Base-by-base conservation (phyloP, 805 yeast genomes). In the Sugiyamaella qingdaonensis region DNA sequence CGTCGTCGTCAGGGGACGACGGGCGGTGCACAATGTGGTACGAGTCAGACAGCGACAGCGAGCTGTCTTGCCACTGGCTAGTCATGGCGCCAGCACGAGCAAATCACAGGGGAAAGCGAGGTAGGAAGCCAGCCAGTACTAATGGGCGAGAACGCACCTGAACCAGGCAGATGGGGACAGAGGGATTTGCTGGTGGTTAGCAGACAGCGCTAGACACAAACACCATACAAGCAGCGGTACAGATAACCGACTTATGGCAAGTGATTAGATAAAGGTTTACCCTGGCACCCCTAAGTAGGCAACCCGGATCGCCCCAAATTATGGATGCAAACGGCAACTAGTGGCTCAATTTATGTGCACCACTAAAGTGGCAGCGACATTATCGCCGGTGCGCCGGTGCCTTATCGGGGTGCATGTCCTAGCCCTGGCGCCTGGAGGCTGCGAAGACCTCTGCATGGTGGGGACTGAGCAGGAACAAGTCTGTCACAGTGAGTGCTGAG, bases 1-100 rank as follows among this genome's bases (percentile, higher is more conserved):
- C 14, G 46, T 42, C 46, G n/a, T 42, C 46, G 32, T 42, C 46
- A 13, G 21, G 32, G 9, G 21, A 21, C 31, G 34, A 24, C 18
- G 46, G 46, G 10, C 46, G 46, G 32, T 21, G 29, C 19, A 42
- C 34, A 2, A 42, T 27, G 13, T 42, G 32, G 27, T 42, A 42
- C 16, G 37, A 34, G 46, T 42, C 46, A 7, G 46, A 10, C 33
- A 42, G 29, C 13, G 21, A 18, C 29, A 41, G 46, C 18, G 46
- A 42, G 37, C 37, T 34, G 37, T 34, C 37, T 34, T 34, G 37
- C 37, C 37, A 34, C 37, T 34, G 37, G 37, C 37, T 34, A 34
- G 37, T 34, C 37, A 34, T 34, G 16, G 16, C 37, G 16, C 37
- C 37, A 34, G 16, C 37, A n/a, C 16, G 3, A 4, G n/a, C 37